Evolutionary conservation across 208 protist genomes (phyloP).

Genomic region (Wallacemonas sp.): DNA sequence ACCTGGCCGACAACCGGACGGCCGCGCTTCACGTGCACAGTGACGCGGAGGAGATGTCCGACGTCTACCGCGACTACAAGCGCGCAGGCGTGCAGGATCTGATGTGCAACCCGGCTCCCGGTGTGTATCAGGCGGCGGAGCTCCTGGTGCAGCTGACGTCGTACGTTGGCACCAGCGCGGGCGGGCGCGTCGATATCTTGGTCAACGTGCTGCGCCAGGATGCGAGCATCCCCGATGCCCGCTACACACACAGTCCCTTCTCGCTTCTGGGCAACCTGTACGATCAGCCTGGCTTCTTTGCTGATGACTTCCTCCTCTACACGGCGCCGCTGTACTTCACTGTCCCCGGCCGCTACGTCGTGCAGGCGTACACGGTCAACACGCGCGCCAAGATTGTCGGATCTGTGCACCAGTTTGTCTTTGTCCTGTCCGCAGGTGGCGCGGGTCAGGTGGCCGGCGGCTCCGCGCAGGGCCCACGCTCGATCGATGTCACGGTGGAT

Average conservation of each 20-base stretch:
- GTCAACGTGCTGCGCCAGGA: slow-evolving; percentile 5
- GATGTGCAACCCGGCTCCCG: not conserved
- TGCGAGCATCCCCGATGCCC: not conserved
- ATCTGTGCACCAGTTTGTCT: slow-evolving; percentile 67
- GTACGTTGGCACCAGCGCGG: not conserved
- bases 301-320: slow-evolving; percentile 58
- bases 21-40: not conserved
- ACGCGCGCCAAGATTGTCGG: slow-evolving; percentile 46
- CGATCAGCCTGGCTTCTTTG: slow-evolving; percentile 9
- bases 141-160: not conserved
- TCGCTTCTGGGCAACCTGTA: slow-evolving; percentile 43
- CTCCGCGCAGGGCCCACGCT: not conserved
- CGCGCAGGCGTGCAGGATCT: not conserved
- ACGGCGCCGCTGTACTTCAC: slow-evolving; percentile 54
- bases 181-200: not conserved
- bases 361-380: slow-evolving; percentile 72
- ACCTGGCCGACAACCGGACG: not conserved
- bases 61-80: not conserved
- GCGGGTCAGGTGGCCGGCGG: not conserved
- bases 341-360: slow-evolving; percentile 51
- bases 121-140: not conserved
- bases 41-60: not conserved
- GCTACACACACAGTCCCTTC: not conserved
- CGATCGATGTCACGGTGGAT: slow-evolving; percentile 23
- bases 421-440: slow-evolving; percentile 23